phyloP scores from a whole-genome alignment of 192 early-diverging fungal species.

The Gigaspora rosea region DNA sequence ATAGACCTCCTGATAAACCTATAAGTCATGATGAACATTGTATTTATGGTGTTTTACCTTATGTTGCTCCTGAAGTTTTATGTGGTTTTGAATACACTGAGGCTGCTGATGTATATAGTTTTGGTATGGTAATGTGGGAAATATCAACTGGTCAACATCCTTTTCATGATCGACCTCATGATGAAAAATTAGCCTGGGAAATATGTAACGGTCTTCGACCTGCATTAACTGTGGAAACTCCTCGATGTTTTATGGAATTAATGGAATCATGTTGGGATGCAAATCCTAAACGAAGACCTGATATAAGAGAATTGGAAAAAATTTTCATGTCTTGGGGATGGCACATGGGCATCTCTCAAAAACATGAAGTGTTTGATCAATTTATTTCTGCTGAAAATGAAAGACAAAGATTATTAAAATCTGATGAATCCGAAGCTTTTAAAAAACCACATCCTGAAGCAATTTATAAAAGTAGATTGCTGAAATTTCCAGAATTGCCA shows the following conservation, averaged over 20 bases:
- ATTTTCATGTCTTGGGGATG: conserved; percentile 28
- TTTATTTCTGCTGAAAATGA: conserved; percentile 19
- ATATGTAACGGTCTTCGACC: conserved; percentile 15
- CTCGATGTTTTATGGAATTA: neutral
- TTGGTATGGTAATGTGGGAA: conserved; percentile 27
- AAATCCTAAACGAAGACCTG: neutral
- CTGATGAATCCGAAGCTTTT: neutral
- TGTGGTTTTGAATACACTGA: neutral
- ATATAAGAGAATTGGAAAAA: conserved; percentile 24
- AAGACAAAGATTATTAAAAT: conserved; percentile 8
- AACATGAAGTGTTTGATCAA: conserved; percentile 7
- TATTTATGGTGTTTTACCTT: conserved; percentile 4
- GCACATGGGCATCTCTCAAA: conserved; percentile 25
- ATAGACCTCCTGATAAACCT: neutral
- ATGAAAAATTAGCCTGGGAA: neutral
- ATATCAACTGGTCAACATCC: neutral
- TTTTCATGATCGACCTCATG: neutral
- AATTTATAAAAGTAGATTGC: conserved; percentile 1
- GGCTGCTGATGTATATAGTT: conserved; percentile 18
- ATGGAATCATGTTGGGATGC: conserved; percentile 21
- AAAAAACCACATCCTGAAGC: neutral
- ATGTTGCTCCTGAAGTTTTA: conserved; percentile 16
- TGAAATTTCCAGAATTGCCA: neutral
- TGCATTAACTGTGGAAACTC: neutral
- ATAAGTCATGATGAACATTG: neutral